Evolutionary conservation across 163 green algal genomes (phyloP).

Genomic region (Scenedesmus sp.): DNA sequence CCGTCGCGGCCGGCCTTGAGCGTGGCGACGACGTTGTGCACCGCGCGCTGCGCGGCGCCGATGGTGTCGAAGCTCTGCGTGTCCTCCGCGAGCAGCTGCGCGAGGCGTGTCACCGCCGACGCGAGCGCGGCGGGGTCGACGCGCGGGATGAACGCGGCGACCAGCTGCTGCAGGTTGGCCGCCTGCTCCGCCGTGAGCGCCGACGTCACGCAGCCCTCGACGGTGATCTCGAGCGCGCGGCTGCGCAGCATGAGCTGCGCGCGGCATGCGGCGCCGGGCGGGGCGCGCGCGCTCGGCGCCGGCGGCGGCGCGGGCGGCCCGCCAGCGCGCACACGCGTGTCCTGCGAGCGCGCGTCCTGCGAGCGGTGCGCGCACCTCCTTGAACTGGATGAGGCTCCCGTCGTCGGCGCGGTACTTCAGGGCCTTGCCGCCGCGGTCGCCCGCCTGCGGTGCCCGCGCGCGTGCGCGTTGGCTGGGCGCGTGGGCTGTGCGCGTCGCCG

Average conservation of each 20-base stretch:
- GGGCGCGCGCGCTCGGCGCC: no score
- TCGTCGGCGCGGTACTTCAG: conserved; percentile 53
- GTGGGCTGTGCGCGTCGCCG: background rate
- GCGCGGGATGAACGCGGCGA: conserved; percentile 50
- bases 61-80: conserved; percentile 38
- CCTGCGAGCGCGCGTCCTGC: background rate
- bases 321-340: background rate
- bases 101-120: conserved; percentile 19
- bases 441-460: conserved; percentile 28
- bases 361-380: conserved; percentile 41
- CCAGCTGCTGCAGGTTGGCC: conserved; percentile 48
- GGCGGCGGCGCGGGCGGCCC: no score
- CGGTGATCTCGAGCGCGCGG: conserved; percentile 59
- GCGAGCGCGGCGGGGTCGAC: conserved; percentile 23
- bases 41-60: conserved; percentile 31
- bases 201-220: conserved; percentile 45
- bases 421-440: conserved; percentile 44
- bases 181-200: conserved; percentile 49
- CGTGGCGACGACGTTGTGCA: conserved; percentile 19
- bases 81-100: conserved; percentile 38
- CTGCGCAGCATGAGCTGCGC: conserved; percentile 57
- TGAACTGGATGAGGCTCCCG: conserved; percentile 52
- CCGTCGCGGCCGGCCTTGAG: conserved; percentile 28
- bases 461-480: background rate
- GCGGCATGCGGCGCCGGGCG: no score